Evolutionary conservation across 139 green algal species (phyloP), one percentile per base, ranked within the genome.

Genomic region (Picochlorum sp.): DNA sequence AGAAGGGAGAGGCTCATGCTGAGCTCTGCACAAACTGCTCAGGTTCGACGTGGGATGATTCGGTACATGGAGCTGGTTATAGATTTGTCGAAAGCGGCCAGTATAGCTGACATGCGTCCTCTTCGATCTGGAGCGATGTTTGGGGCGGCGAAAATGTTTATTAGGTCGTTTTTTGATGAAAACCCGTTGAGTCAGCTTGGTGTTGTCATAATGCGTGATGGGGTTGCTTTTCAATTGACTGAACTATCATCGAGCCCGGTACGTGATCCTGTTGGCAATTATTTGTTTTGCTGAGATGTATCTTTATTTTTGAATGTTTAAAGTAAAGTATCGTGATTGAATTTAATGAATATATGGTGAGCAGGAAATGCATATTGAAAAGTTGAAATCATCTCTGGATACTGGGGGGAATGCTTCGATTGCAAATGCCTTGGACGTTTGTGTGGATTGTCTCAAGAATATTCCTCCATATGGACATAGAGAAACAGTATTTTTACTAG

Each of bases 141-240:
- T 5, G 55, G 52, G 3, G 64, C 72, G 29, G 44, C 68, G 16
- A 63, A 79, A 49, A 59, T 50, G 12, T 97, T 97, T 61, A 70
- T 97, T 9, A 71, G 81, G 8, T 67, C 87, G 50, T 99, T 95
- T 70, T 98, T 98, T 55, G 89, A 98, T 65, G 75, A 89, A 67
- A 97, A 97, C 64, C 90, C 90, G 0, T 68, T 97, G 24, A 86
- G 73, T 45, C 88, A 98, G 58, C 70, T 98, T 33, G 85, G 83
- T 20, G 51, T 99, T 6, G 52, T 93, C 33, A 59, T 91, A 16
- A 60, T 91, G 65, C 81, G 88, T 30, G 72, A 93, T 59, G 92
- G 93, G 25, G 53, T 85, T 25, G 85, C 85, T 0, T 65, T 91
- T 53, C 56, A 64, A 18, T 75, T 95, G 13, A 89, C 79, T 3